A percentile compares a stretch with the other conserved stretches of the same genome.
These are phyloP conservation scores for Saccharomyces hybrid DNA, from an alignment of 1,139 yeast species.

Conservation along the genomic window DNA sequence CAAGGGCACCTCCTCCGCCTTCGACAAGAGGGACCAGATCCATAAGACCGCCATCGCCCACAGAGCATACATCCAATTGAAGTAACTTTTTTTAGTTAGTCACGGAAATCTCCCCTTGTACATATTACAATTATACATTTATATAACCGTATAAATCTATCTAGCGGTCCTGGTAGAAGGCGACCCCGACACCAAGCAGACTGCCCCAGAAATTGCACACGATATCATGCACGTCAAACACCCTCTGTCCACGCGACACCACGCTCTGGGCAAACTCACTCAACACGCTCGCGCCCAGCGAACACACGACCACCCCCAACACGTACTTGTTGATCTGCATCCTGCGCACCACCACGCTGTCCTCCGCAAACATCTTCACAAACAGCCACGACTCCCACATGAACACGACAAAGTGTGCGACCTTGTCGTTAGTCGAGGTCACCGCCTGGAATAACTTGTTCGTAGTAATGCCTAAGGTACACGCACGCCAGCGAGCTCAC, in stretches of 20 bases:
- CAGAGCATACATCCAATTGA: slow-evolving; percentile 59
- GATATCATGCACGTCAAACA: slow-evolving; percentile 46
- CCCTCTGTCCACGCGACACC: slow-evolving; percentile 36
- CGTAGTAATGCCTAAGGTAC: slow-evolving; percentile 31
- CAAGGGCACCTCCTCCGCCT: slow-evolving; percentile 75
- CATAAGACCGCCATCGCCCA: slow-evolving; percentile 80
- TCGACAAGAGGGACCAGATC: slow-evolving; percentile 73
- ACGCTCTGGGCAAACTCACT: slow-evolving; percentile 46
- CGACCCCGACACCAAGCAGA: slow-evolving; percentile 17
- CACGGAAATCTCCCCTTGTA: neutral
- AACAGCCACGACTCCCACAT: slow-evolving; percentile 43
- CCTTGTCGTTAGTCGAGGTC: slow-evolving; percentile 43
- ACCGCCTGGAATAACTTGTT: slow-evolving; percentile 41
- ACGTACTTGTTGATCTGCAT: slow-evolving; percentile 30
- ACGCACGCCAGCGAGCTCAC: slow-evolving; percentile 14
- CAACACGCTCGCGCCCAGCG: slow-evolving; percentile 38
- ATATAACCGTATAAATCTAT: neutral
- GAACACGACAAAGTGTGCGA: slow-evolving; percentile 44
- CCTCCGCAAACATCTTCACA: slow-evolving; percentile 30
- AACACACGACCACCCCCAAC: slow-evolving; percentile 38
- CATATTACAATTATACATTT: slow-evolving; percentile 1
- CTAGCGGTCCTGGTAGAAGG: slow-evolving; percentile 6
- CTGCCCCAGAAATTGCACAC: slow-evolving; percentile 36
- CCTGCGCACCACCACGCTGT: slow-evolving; percentile 2
- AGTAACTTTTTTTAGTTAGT: slow-evolving; percentile 23